Conservation (phyloP, 164 flowering plant species). For the Santalum album region DNA sequence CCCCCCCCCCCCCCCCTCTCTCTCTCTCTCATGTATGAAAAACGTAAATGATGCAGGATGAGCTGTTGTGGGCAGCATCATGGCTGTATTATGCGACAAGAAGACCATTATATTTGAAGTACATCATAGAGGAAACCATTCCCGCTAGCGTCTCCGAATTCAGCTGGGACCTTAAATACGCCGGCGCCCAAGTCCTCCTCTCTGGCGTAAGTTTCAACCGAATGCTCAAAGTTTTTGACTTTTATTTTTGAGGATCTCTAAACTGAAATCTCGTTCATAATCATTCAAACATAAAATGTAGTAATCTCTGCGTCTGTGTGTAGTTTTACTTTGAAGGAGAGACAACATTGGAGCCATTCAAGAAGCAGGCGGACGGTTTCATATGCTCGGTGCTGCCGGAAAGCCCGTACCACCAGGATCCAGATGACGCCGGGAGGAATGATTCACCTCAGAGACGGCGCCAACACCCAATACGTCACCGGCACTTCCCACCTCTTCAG, state of each 20-base stretch:
- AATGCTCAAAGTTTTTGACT: too few relatives aligned
- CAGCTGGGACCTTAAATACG: conserved; percentile 94
- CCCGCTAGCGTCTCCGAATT: conserved; percentile 59
- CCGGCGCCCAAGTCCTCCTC: conserved; percentile 76
- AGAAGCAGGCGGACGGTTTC: conserved; percentile 61
- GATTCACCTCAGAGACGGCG: conserved; percentile 78
- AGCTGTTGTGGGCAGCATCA: conserved; percentile 91
- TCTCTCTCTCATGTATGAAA: neutral
- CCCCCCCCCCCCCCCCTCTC: too few relatives aligned
- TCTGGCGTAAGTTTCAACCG: conserved; percentile 34
- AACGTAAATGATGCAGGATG: conserved; percentile 54
- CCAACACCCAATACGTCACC: conserved; percentile 78
- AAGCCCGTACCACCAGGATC: conserved; percentile 50
- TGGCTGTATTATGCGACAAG: conserved; percentile 72
- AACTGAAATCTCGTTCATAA: too few relatives aligned
- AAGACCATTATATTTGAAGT: conserved; percentile 34
- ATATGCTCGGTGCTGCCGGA: conserved; percentile 66
- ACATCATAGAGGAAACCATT: conserved; percentile 52
- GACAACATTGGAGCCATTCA: conserved; percentile 26
- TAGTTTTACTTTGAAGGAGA: conserved; percentile 60
- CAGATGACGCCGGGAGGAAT: conserved; percentile 65
- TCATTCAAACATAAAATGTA: too few relatives aligned
- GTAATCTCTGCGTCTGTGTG: neutral
- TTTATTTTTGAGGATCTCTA: too few relatives aligned
- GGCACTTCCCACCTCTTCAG: conserved; percentile 53